phyloP scores from a whole-genome alignment of 352 stramenopile species.

The Globisporangium solare region DNA sequence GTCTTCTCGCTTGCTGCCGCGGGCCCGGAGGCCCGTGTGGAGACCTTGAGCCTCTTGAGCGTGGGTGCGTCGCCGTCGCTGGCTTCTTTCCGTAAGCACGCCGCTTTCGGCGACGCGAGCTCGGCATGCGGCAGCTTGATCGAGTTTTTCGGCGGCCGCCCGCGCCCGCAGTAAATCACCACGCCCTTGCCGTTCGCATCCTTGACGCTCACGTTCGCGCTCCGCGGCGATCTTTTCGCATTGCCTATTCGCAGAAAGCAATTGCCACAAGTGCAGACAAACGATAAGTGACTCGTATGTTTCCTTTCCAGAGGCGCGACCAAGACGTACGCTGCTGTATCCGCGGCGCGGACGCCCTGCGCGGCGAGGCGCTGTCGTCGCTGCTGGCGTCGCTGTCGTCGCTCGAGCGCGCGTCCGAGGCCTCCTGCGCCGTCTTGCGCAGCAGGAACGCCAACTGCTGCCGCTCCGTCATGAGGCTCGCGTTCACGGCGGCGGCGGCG shows the following conservation, averaged over 20 bases:
- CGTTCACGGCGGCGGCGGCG: conserved; percentile 27
- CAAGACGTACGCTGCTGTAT: conserved; percentile 8
- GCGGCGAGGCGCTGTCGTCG: conserved; percentile 8
- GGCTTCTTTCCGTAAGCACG: background rate
- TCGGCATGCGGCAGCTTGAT: conserved; percentile 15
- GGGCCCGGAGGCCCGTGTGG: conserved; percentile 1
- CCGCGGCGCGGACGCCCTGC: background rate
- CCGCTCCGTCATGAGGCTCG: conserved; percentile 75
- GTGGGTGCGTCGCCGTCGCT: background rate
- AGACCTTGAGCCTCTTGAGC: conserved; percentile 1
- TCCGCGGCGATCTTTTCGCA: conserved; percentile 9
- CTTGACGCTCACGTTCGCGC: background rate
- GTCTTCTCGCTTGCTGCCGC: conserved; percentile 16
- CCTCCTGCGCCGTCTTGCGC: conserved; percentile 53
- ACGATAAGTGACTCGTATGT: too few species aligned
- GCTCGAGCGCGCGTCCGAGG: conserved; percentile 14
- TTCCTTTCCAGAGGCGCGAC: too few species aligned
- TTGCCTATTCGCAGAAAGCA: conserved; percentile 6
- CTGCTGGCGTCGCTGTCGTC: conserved; percentile 20
- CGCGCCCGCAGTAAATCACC: conserved; percentile 15
- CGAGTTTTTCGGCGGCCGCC: conserved; percentile 21
- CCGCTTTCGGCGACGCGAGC: conserved; percentile 8
- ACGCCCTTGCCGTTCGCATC: conserved; percentile 4
- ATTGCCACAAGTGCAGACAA: too few species aligned
- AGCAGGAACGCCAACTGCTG: conserved; percentile 77